Evolutionary conservation across 192 early-diverging fungal genomes (phyloP), one percentile per base, ranked within the genome.

Genomic region (Obelidium mucronatum): DNA sequence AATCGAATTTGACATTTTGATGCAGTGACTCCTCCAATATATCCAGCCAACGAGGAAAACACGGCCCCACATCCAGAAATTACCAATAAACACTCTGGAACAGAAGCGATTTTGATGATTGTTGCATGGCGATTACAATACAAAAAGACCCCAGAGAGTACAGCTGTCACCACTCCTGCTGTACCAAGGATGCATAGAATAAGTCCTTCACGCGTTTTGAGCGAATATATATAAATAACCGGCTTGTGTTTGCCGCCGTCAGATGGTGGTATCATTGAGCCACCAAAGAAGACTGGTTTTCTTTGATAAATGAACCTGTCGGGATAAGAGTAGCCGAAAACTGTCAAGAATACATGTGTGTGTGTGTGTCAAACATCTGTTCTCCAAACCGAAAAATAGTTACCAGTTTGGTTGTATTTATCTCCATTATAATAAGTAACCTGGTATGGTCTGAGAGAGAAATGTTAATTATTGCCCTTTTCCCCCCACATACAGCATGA

Each of bases 391-490:
- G 37, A 65, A 65, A 39, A n/a, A n/a, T n/a, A n/a, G n/a, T n/a
- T n/a, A n/a, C n/a, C n/a, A n/a, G 37, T 39, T 19, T 24, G 24
- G 31, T 65, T 39, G 37, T 34, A 65, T 22, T 37, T 19, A 13
- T 65, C 37, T n/a, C 63, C 63, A 13, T 30, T 65, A 37, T 34
- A 65, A 35, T 65, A 65, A 34, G 24, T 19, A 26, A 65, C 19
- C 39, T 65, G 63, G 6, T 39, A 65, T 24, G 63, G n/a, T n/a
- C n/a, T n/a, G n/a, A n/a, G n/a, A n/a, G n/a, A n/a, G n/a, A n/a
- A n/a, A n/a, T n/a, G n/a, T n/a, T n/a, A 39, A 65, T 17, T 65
- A 36, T n/a, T n/a, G n/a, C n/a, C n/a, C n/a, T n/a, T n/a, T n/a
- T n/a, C n/a, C n/a, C n/a, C n/a, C n/a, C n/a, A n/a, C n/a, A n/a